Percentiles rank a stretch among this genome's conserved stretches.
phyloP scores from a whole-genome alignment of 1,139 yeast species.

The Lodderomyces metapsilosis region DNA sequence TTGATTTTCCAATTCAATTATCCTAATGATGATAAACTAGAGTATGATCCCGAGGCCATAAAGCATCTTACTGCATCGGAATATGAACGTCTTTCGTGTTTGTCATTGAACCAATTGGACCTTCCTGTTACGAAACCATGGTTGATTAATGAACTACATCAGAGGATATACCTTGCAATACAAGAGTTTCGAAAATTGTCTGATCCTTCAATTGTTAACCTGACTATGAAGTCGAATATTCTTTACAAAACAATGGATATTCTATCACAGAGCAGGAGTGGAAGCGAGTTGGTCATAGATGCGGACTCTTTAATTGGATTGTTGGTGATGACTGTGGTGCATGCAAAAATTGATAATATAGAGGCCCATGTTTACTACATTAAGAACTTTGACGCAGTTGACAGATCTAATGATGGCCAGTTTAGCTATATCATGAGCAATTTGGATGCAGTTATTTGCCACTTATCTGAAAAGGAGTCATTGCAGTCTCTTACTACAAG shows the following conservation, averaged over 20 bases:
- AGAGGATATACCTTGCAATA: slow-evolving; percentile 53
- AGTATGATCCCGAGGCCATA: slow-evolving; percentile 29
- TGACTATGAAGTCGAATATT: slow-evolving; percentile 52
- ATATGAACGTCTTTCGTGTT: slow-evolving; percentile 44
- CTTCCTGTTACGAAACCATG: slow-evolving; percentile 46
- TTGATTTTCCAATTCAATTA: slow-evolving; percentile 36
- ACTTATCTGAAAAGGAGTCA: slow-evolving; percentile 43
- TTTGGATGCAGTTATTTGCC: slow-evolving; percentile 76
- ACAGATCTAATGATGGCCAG: slow-evolving; percentile 33
- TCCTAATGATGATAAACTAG: slow-evolving; percentile 31
- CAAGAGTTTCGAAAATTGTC: slow-evolving; percentile 51
- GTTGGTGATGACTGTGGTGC: slow-evolving; percentile 67
- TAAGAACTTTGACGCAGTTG: slow-evolving; percentile 50
- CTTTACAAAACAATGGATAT: slow-evolving; percentile 53
- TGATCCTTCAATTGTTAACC: slow-evolving; percentile 44
- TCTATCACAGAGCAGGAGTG: slow-evolving; percentile 20
- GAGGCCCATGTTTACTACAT: slow-evolving; percentile 68
- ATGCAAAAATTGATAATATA: slow-evolving; percentile 57
- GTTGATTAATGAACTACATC: slow-evolving; percentile 44
- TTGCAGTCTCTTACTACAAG: slow-evolving; percentile 36
- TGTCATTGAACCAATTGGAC: slow-evolving; percentile 75
- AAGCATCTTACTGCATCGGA: slow-evolving; percentile 28
- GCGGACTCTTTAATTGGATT: slow-evolving; percentile 83
- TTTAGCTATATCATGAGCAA: slow-evolving; percentile 60
- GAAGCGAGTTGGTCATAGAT: slow-evolving; percentile 43